Conservation (phyloP, 2,329 filamentous ascomycete species). For the Zymoseptoria ardabiliae region DNA sequence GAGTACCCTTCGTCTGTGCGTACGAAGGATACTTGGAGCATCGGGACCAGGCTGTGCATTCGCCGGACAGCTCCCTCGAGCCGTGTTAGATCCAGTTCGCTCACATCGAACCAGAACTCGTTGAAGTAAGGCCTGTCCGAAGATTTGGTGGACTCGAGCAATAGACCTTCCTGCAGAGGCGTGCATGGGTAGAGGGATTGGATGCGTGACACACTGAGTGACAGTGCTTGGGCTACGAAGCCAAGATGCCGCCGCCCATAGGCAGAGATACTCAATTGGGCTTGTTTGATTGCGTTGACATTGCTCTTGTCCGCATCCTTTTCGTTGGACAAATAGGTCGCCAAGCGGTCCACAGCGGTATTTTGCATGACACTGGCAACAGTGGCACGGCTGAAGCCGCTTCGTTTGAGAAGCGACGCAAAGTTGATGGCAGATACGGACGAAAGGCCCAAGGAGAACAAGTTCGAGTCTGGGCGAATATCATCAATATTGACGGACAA, state of each 20-base stretch:
- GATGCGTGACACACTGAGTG: slow-evolving; percentile 47
- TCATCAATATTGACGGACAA: slow-evolving; percentile 38
- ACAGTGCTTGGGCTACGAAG: slow-evolving; percentile 47
- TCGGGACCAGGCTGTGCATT: slow-evolving; percentile 48
- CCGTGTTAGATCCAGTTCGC: slow-evolving; percentile 37
- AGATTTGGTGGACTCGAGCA: slow-evolving; percentile 59
- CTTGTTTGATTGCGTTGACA: slow-evolving; percentile 44
- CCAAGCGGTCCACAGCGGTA: slow-evolving; percentile 36
- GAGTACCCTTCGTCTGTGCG: slow-evolving; percentile 67
- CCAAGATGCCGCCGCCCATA: slow-evolving; percentile 55
- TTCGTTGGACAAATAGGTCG: slow-evolving; percentile 26
- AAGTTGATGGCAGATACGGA: slow-evolving; percentile 77
- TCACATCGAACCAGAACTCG: slow-evolving; percentile 57
- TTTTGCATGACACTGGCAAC: slow-evolving; percentile 61
- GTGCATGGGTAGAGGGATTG: slow-evolving; percentile 77
- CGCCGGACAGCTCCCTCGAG: slow-evolving; percentile 53
- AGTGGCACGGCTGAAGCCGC: slow-evolving; percentile 54
- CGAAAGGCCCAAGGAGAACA: slow-evolving; percentile 82
- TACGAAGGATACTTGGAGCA: slow-evolving; percentile 67
- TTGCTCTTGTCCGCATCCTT: slow-evolving; percentile 9
- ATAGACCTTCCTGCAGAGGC: slow-evolving; percentile 77
- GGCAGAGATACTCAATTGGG: slow-evolving; percentile 46
- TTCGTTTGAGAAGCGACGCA: slow-evolving; percentile 54
- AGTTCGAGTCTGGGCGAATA: slow-evolving; percentile 53
- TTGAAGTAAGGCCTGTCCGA: slow-evolving; percentile 65